These are phyloP conservation scores for Gynochthodes officinalis DNA, from an alignment of 257 asterid species.

Conservation along the genomic window DNA sequence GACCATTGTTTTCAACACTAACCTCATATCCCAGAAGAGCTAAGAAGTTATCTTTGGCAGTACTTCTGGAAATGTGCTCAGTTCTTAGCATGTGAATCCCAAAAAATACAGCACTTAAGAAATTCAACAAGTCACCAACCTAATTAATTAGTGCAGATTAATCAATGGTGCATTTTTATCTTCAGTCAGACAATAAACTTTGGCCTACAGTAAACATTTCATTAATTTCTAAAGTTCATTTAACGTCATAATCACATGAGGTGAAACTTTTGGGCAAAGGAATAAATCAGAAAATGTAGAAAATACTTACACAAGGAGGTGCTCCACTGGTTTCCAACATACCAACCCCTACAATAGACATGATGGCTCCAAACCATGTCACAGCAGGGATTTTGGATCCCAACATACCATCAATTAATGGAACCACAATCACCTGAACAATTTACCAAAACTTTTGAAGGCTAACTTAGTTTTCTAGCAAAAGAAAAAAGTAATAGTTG, in stretches of 20 bases:
- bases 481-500: background rate
- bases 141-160: conserved; percentile 26
- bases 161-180: conserved; percentile 2
- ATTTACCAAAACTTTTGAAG: conserved; percentile 25
- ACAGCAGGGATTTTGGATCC: conserved; percentile 63
- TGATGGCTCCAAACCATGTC: conserved; percentile 80
- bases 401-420: conserved; percentile 72
- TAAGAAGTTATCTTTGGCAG: conserved; percentile 47
- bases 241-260: background rate
- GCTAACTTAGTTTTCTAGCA: background rate
- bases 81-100: conserved; percentile 86
- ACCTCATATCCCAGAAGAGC: conserved; percentile 84
- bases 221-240: background rate
- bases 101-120: conserved; percentile 69
- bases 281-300: conserved; percentile 5
- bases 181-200: background rate
- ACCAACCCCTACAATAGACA: conserved; percentile 62
- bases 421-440: conserved; percentile 79
- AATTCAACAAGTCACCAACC: conserved; percentile 75
- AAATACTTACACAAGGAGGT: conserved; percentile 67
- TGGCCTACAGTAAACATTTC: background rate
- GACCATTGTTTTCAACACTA: conserved; percentile 5
- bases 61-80: conserved; percentile 65
- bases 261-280: background rate
- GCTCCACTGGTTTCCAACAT: conserved; percentile 89